Base-by-base conservation (phyloP, 495 filamentous ascomycete genomes). In the Penicillium fimorum region DNA sequence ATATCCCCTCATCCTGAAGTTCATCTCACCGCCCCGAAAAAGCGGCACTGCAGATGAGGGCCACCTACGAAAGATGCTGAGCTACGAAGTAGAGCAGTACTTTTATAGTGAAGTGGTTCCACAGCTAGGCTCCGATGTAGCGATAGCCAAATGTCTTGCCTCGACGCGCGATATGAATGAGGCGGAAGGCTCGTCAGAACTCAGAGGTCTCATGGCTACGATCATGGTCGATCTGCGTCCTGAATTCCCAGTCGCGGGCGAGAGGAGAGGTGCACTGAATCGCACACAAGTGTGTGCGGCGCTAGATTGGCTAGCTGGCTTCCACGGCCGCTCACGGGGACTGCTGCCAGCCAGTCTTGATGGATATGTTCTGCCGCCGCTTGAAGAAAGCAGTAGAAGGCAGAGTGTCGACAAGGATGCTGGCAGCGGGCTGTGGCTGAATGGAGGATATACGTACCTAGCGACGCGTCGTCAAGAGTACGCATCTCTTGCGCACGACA, bases 381-480 rank as follows among this genome's bases (percentile, higher is more conserved):
- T 73, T 42, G 63, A 72, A 45, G 72, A 75, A 47, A 22, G 18
- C 5, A 47, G 4, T 7, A 52, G 50, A 53, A 63, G 67, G 40
- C n/a, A 56, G 11, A 25, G 4, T 5, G 4, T 13, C 20, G 43
- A 17, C 4, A 48, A 48, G 2, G 30, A 33, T n/a, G 12, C 11
- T 32, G 51, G 54, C 17, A 46, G 13, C 2, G 61, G 61, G 11
- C 22, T 75, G 24, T 75, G 72, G 72, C 60, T 75, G 1, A 75
- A 75, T 22, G 72, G 72, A 5, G 72, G 72, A 8, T 75, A 75
- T 42, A 73, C 72, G 32, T 75, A 75, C 20, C 72, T 75, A 33
- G 64, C 70, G 24, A 75, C 72, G 5, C 66, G 72, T 43, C 56
- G 64, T 17, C 67, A 50, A 47, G 72, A 75, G 55, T 74, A 72